Evolutionary conservation across 169 alveolate genomes (phyloP).

Genomic region (Cyclospora cayetanensis): DNA sequence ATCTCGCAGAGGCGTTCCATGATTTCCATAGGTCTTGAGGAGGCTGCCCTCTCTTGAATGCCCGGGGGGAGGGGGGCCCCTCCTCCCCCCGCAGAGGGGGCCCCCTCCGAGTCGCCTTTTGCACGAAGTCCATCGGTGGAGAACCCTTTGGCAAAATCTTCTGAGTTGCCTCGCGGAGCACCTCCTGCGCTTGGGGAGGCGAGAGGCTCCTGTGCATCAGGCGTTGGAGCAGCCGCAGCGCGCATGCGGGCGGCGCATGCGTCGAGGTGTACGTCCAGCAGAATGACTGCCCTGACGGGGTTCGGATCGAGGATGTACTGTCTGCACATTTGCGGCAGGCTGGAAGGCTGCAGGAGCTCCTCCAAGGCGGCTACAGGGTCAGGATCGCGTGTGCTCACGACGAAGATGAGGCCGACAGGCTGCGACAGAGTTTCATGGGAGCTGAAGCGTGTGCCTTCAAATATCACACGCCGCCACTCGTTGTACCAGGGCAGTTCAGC

Average conservation of each 20-base stretch:
- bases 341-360: neutral
- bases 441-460: constrained; percentile 23
- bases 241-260: neutral
- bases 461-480: constrained; percentile 26
- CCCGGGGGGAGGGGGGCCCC: neutral
- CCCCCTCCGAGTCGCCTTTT: neutral
- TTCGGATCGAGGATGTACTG: constrained; percentile 46
- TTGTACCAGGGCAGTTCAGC: constrained; percentile 38
- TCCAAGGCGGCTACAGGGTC: constrained; percentile 39
- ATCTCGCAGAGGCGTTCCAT: constrained; percentile 21
- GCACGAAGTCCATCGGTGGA: neutral
- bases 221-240: neutral
- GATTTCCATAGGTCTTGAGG: neutral
- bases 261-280: constrained; percentile 47
- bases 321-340: constrained; percentile 29
- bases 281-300: neutral
- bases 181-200: neutral
- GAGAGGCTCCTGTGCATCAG: constrained; percentile 9
- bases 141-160: too few relatives aligned
- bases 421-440: constrained; percentile 29
- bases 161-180: neutral
- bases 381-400: neutral
- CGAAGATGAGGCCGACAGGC: constrained; percentile 50
- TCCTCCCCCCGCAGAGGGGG: neutral
- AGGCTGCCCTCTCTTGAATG: neutral